phyloP scores from a whole-genome alignment of 345 rosid genomes.

The Rhizophora apiculata region DNA sequence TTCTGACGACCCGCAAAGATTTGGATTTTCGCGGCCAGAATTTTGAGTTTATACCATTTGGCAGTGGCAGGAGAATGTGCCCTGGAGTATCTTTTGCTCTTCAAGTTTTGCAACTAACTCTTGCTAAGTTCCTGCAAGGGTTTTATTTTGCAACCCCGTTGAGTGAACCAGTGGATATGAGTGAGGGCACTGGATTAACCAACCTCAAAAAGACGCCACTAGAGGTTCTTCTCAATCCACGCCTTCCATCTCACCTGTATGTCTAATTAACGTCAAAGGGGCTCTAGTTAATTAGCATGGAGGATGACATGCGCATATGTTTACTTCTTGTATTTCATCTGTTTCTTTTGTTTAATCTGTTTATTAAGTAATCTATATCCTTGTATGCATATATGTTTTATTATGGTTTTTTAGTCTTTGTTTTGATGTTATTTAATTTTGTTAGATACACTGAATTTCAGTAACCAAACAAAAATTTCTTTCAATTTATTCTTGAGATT shows the following conservation, averaged over 20 bases:
- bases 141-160: not conserved
- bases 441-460: too few relatives aligned
- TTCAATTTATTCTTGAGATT: too few relatives aligned
- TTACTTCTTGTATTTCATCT: too few relatives aligned
- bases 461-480: too few relatives aligned
- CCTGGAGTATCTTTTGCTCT: constrained; percentile 8
- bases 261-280: not conserved
- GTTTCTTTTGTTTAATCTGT: too few relatives aligned
- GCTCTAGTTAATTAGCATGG: too few relatives aligned
- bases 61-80: constrained; percentile 21
- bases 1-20: not conserved
- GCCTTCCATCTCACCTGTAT: not conserved
- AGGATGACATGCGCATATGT: too few relatives aligned
- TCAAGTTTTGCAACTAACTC: constrained; percentile 4
- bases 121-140: constrained; percentile 10
- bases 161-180: constrained; percentile 10
- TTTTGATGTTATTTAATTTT: too few relatives aligned
- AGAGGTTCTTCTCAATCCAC: constrained; percentile 4
- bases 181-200: constrained; percentile 12
- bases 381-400: too few relatives aligned
- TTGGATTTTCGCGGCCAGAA: constrained; percentile 12
- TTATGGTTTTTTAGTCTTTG: too few relatives aligned
- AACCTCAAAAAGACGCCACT: constrained; percentile 8
- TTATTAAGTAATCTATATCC: too few relatives aligned
- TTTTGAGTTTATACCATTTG: constrained; percentile 13